phyloP scores from a whole-genome alignment of 2,329 filamentous ascomycete genomes.

The Alternaria conjuncta region DNA sequence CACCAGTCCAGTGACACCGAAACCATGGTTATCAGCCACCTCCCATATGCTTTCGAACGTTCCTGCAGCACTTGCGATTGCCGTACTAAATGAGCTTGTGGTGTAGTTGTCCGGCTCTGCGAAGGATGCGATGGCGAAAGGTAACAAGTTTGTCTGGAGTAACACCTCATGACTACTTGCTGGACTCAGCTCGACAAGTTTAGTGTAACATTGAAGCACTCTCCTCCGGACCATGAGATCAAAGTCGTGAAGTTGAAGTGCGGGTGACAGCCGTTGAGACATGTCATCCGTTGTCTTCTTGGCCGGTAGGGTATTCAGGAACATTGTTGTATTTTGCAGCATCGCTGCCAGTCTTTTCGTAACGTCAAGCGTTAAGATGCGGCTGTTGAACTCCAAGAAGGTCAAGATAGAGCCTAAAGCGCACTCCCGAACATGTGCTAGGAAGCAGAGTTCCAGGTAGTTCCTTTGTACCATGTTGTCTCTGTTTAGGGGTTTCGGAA shows the following conservation, averaged over 20 bases:
- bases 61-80: conserved; percentile 87
- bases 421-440: conserved; percentile 94
- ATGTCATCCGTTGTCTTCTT: conserved; percentile 89
- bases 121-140: conserved; percentile 87
- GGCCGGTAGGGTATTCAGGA: conserved; percentile 80
- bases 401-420: conserved; percentile 89
- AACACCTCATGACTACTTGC: conserved; percentile 83
- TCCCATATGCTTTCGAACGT: conserved; percentile 96
- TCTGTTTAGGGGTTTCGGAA: conserved; percentile 91
- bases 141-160: conserved; percentile 88
- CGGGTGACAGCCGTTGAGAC: conserved; percentile 79
- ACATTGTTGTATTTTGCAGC: conserved; percentile 92
- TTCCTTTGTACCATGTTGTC: conserved; percentile 87
- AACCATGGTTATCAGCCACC: conserved; percentile 90
- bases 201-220: conserved; percentile 93
- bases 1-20: conserved; percentile 87
- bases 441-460: conserved; percentile 86
- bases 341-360: conserved; percentile 91
- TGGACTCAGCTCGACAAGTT: conserved; percentile 86
- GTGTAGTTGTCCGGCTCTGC: conserved; percentile 90
- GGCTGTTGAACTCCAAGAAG: conserved; percentile 92
- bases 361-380: conserved; percentile 89
- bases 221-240: conserved; percentile 92
- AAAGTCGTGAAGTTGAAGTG: conserved; percentile 86
- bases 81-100: conserved; percentile 82